Percentiles rank a stretch among this genome's conserved stretches.
phyloP scores from a whole-genome alignment of 2,329 filamentous ascomycete genomes.

The Coniochaeta prunicola region DNA sequence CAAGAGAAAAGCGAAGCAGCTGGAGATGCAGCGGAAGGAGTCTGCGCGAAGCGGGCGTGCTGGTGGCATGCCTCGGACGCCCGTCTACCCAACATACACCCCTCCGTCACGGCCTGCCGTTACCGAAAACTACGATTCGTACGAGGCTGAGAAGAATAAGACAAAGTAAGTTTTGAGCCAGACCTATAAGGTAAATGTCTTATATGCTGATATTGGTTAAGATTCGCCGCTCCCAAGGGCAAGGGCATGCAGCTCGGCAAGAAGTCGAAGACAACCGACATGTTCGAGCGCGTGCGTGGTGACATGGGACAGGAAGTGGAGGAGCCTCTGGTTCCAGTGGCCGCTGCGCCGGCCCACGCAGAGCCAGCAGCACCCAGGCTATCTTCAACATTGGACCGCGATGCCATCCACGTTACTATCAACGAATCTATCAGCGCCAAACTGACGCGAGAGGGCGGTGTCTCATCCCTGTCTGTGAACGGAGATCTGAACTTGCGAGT shows the following conservation, averaged over 20 bases:
- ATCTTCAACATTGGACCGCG: constrained; percentile 66
- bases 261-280: constrained; percentile 95
- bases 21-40: constrained; percentile 98
- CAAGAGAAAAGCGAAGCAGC: constrained; percentile 96
- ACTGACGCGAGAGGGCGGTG: constrained; percentile 76
- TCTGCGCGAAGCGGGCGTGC: constrained; percentile 69
- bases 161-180: constrained; percentile 57
- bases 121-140: constrained; percentile 81
- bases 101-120: constrained; percentile 67
- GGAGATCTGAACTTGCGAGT: constrained; percentile 91
- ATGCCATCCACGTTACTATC: constrained; percentile 81
- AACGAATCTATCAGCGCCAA: constrained; percentile 87
- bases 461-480: constrained; percentile 82
- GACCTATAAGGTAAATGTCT: not conserved
- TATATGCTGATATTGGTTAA: constrained; percentile 17
- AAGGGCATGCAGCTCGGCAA: constrained; percentile 99
- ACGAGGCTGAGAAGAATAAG: constrained; percentile 98
- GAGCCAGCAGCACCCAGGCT: constrained; percentile 48
- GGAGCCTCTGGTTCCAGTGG: constrained; percentile 63
- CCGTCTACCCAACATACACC: constrained; percentile 84
- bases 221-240: constrained; percentile 64
- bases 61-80: constrained; percentile 59
- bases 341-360: constrained; percentile 39
- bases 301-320: constrained; percentile 86
- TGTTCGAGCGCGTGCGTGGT: constrained; percentile 91